Conservation (phyloP, 2,329 filamentous ascomycete genomes). For the Didymella glomerata region DNA sequence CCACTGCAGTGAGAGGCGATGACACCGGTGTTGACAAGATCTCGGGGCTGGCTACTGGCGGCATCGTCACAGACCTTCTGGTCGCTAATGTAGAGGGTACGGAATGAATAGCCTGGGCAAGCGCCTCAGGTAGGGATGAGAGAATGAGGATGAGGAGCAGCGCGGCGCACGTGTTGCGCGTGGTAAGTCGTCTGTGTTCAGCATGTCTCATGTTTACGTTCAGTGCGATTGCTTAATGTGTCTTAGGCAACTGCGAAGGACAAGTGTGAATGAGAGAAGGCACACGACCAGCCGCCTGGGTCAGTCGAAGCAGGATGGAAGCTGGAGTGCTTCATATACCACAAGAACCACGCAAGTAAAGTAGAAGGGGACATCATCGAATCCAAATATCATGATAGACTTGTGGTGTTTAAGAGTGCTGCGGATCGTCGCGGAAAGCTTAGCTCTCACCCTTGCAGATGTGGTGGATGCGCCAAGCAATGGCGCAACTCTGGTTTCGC, state of each 20-base stretch:
- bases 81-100: background rate
- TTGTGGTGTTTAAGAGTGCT: conserved; percentile 2
- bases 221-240: background rate
- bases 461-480: conserved; percentile 26
- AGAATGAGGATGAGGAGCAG: background rate
- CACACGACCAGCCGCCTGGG: background rate
- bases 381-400: background rate
- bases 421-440: conserved; percentile 14
- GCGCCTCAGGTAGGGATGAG: background rate
- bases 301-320: background rate
- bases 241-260: conserved; percentile 7
- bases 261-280: background rate
- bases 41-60: background rate
- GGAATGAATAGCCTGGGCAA: conserved; percentile 2
- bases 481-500: conserved; percentile 19
- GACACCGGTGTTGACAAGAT: background rate
- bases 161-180: background rate
- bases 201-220: conserved; percentile 1
- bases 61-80: conserved; percentile 10
- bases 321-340: background rate
- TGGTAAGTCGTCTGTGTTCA: background rate
- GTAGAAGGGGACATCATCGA: background rate
- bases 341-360: background rate
- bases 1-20: background rate
- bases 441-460: conserved; percentile 10